phyloP scores from a whole-genome alignment of 768 basidiomycete genomes.

The Leccinum fibrillosum region DNA sequence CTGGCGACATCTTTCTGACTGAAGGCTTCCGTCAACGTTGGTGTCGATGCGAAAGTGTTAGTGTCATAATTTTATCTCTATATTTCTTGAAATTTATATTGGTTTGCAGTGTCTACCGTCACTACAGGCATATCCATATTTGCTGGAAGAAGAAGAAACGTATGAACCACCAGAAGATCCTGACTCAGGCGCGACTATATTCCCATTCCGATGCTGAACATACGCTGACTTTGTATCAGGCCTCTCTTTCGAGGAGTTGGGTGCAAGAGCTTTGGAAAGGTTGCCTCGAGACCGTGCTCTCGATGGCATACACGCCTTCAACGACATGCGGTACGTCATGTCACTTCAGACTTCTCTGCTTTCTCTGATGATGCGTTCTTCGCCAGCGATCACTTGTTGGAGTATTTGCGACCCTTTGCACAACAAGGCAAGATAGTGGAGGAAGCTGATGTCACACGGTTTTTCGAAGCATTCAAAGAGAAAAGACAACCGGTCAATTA shows the following conservation, averaged over 20 bases:
- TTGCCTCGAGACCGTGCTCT: constrained; percentile 79
- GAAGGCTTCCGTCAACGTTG: constrained; percentile 74
- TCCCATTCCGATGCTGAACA: neutral
- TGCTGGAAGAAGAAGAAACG: constrained; percentile 77
- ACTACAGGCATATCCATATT: constrained; percentile 52
- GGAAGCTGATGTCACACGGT: constrained; percentile 65
- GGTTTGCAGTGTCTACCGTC: constrained; percentile 54
- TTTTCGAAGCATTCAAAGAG: constrained; percentile 57
- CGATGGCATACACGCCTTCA: constrained; percentile 82
- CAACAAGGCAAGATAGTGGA: constrained; percentile 71
- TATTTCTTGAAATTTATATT: neutral
- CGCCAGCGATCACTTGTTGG: constrained; percentile 63
- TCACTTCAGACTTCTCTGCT: neutral
- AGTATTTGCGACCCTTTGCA: constrained; percentile 76
- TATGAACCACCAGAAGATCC: constrained; percentile 87
- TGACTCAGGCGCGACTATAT: constrained; percentile 56
- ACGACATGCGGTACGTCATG: constrained; percentile 66
- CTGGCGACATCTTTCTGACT: constrained; percentile 73
- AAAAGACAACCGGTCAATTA: constrained; percentile 10
- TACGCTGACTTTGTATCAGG: constrained; percentile 36
- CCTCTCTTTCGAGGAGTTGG: constrained; percentile 78
- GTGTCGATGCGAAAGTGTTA: constrained; percentile 68
- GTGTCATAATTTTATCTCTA: constrained; percentile 11
- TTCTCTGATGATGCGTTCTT: constrained; percentile 1
- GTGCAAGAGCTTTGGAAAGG: constrained; percentile 69